Evolutionary conservation across 2,329 filamentous ascomycete species (phyloP), one percentile per base, ranked within the genome.

Genomic region (Fusarium kyushuense): DNA sequence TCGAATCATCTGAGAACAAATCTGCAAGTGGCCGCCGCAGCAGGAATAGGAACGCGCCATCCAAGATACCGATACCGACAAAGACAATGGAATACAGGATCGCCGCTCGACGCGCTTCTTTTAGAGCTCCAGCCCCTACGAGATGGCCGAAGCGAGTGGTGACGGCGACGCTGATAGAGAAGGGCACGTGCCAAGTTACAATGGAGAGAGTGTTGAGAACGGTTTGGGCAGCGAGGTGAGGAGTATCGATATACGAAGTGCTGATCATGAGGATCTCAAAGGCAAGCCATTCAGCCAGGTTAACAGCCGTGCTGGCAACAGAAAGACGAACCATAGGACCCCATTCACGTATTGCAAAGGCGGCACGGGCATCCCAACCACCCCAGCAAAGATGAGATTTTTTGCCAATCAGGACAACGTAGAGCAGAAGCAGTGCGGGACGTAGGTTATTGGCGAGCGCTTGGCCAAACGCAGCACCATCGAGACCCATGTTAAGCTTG

Each of bases 381-480:
- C 78, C 79, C 83, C 82, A 74, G 41, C 72, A 74, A 17, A 38
- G 48, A 30, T 72, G 71, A 6, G 72, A 72, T 19, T 66, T 53
- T 38, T 80, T 76, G 5, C 81, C 81, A 58, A 82, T 77, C 55
- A 81, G 76, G 23, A 82, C 73, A 25, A 81, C 75, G 63, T 86
- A 86, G 3, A 81, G 58, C 45, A 84, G 76, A 13, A 87, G 79
- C 8, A 86, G 72, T 0, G 84, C 33, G 2, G 83, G 83, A 2
- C 84, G 80, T 14, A 86, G 75, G 54, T 82, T 79, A 56, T 86
- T 84, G 19, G 82, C 82, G 2, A 85, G 66, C 0, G 84, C 84
- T 9, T 80, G 80, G 14, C 83, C 83, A 8, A 86, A 74, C 0
- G 85, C 84, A 1, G 85, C 84, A 10, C 85, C 85, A 2, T 80